A percentile compares a stretch with the other conserved stretches of the same genome.
phyloP scores from a whole-genome alignment of 495 filamentous ascomycete species.

The Talaromyces trachyspermus region DNA sequence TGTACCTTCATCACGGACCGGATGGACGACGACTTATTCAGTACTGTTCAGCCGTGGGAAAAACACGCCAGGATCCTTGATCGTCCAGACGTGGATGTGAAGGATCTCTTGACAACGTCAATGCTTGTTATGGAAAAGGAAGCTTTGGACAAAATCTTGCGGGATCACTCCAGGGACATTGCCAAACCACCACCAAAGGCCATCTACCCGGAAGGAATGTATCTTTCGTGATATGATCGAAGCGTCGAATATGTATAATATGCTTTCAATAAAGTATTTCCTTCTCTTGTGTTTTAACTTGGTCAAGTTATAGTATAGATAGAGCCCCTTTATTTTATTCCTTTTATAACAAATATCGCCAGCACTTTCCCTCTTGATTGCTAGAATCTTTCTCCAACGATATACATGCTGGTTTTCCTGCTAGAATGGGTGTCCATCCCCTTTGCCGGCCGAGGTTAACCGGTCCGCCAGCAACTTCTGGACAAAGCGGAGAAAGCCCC shows the following conservation, averaged over 20 bases:
- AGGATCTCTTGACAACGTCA: conserved; percentile 79
- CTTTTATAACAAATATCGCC: too few species aligned
- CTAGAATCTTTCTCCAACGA: too few species aligned
- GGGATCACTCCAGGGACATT: conserved; percentile 70
- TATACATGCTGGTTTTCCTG: too few species aligned
- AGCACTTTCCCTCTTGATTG: too few species aligned
- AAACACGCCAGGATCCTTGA: conserved; percentile 60
- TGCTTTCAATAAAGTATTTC: background rate
- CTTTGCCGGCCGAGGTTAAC: too few species aligned
- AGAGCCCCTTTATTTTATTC: too few species aligned
- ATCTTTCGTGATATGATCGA: background rate
- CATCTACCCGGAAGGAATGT: conserved; percentile 5
- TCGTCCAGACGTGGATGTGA: conserved; percentile 78
- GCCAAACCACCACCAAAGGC: conserved; percentile 25
- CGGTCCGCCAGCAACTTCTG: too few species aligned
- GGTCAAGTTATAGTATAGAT: too few species aligned
- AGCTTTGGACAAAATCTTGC: conserved; percentile 69
- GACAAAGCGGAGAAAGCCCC: too few species aligned
- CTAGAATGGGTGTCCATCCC: too few species aligned
- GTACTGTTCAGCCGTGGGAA: conserved; percentile 47
- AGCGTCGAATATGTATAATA: background rate
- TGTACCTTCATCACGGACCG: conserved; percentile 69
- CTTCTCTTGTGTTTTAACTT: background rate
- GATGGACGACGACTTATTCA: conserved; percentile 32
- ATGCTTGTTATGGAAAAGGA: conserved; percentile 78